Evolutionary conservation across 176 grass and related monocot genomes (phyloP).

Genomic region (Triticum monococcum): DNA sequence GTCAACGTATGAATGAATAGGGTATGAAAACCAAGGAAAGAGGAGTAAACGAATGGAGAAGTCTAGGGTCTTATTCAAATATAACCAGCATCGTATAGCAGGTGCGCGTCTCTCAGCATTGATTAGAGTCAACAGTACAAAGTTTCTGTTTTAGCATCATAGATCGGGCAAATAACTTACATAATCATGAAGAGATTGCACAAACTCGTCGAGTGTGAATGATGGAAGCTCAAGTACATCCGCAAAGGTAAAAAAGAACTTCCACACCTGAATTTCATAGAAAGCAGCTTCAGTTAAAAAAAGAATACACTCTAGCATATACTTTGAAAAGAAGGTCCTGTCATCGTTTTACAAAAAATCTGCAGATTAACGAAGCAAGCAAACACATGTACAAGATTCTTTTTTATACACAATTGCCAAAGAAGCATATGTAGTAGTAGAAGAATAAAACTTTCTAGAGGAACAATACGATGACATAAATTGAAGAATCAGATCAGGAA

Average conservation of each 20-base stretch:
- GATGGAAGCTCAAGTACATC: constrained; percentile 86
- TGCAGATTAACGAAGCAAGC: background rate
- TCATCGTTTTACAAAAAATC: background rate
- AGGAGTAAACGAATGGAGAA: constrained; percentile 9
- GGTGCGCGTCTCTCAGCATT: background rate
- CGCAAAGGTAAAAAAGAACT: constrained; percentile 89
- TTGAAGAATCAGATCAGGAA: constrained; percentile 21
- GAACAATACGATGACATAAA: background rate
- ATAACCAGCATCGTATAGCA: constrained; percentile 19
- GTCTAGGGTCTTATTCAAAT: background rate
- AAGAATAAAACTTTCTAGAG: background rate
- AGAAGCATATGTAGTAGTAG: background rate
- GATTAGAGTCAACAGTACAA: background rate
- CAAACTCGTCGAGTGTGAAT: constrained; percentile 92
- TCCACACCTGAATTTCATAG: constrained; percentile 77
- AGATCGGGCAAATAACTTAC: constrained; percentile 46
- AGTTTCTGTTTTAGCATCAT: constrained; percentile 7
- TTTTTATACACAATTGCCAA: background rate
- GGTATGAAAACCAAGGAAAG: background rate
- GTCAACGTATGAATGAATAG: background rate
- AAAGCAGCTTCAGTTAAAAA: constrained; percentile 22
- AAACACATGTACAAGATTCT: background rate
- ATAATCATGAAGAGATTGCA: constrained; percentile 99
- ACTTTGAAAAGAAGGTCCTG: background rate
- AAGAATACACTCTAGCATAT: constrained; percentile 2